Base-by-base conservation (phyloP, 345 rosid genomes). In the Clausena lansium region DNA sequence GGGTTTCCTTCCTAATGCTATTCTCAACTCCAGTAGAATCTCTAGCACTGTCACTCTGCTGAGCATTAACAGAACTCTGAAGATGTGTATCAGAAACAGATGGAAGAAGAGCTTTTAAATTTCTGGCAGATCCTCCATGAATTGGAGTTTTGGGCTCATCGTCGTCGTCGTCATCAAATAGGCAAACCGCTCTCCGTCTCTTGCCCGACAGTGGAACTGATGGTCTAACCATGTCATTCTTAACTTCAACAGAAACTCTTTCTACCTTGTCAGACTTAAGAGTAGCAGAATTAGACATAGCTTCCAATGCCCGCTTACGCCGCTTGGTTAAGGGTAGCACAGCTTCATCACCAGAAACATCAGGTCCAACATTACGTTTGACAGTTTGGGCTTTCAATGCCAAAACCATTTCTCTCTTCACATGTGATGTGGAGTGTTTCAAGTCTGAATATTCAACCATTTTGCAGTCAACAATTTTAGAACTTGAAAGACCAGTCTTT, bases 121-220 rank as follows among this genome's bases (percentile, higher is more conserved):
- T 86, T 81, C 71, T 81, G 27, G 75, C 76, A 76, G 85, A 76
- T 77, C 84, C 90, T 77, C 89, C 92, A 78, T 92, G 92, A 83
- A 93, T 86, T 55, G 99, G 98, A 86, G 98, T 95, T 86, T 91
- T 92, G 20, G 92, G 92, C 71, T 85, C 90, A 39, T 89, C 93
- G 70, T 89, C 92, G 54, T 85, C 90, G 27, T 89, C 93, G 28
- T 87, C 95, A 52, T 88, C 95, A 59, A 67, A 85, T 38, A 93
- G 85, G 85, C 93, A 81, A 82, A 92, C 94, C 41, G 86, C 91
- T 86, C 97, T 90, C 66, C 96, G 88, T 77, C 89, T 91, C 87
- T 87, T 92, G 20, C 81, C 88, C 67, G 80, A 72, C 77, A 80
- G 94, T 75, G 79, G 77, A 83, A 61, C 77, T 15, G 83, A 74